Evolutionary conservation across 73 alveolate genomes (phyloP), one percentile per base, ranked within the genome.

Genomic region (Effrenium voratum): DNA sequence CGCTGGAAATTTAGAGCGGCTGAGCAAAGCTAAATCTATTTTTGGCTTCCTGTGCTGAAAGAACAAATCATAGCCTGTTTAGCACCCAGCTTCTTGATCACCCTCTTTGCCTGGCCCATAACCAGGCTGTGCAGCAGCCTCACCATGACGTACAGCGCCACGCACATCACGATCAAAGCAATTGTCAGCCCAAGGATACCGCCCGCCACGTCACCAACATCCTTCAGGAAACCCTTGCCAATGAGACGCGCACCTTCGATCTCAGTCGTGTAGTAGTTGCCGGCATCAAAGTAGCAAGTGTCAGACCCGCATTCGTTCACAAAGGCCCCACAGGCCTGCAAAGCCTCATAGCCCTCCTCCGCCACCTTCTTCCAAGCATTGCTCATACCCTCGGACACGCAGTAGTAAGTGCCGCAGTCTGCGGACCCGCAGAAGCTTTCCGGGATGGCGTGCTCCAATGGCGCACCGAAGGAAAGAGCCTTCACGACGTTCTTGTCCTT

Each of bases 381-480:
- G 80, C 93, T 84, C 36, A 84, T 32, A 36, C 15, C 46, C 6
- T 28, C 3, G n/a, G 73, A 49, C 72, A 82, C 92, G 36, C 92
- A 82, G 73, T 55, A 84, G 24, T 84, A 38, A 5, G 60, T 38
- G 60, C 93, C 93, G 24, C 60, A 22, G n/a, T 80, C 93, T 32
- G 60, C 50, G 59, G 49, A n/a, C 75, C 30, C 60, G 0, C 22
- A 13, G 4, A 63, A 63, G 93, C 77, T 5, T 10, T 28, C 73
- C 30, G 73, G n/a, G n/a, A n/a, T n/a, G n/a, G n/a, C n/a, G n/a
- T 12, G 16, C 36, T 24, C 2, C 44, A 32, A 12, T 0, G 93
- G 93, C 2, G 93, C 93, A 55, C 93, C 93, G 32, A 84, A 84
- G 92, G 92, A 82, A 34, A 82, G n/a, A 38, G 92, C 92, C 52